These are phyloP conservation scores for Solanum neorickii DNA, from an alignment of 257 asterid genomes.

Conservation along the genomic window DNA sequence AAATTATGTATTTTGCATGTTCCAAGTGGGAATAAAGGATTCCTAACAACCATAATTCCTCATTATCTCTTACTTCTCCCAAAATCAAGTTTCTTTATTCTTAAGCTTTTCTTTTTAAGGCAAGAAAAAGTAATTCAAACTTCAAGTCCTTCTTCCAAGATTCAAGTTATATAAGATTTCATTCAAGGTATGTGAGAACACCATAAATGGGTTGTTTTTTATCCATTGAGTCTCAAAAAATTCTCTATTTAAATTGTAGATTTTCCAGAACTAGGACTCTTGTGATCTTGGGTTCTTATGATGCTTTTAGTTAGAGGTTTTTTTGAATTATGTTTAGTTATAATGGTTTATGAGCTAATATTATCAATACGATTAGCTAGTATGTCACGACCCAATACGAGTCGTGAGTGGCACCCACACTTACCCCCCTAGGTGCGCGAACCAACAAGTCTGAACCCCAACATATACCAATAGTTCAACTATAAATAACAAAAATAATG, in stretches of 20 bases:
- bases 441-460: too few species aligned
- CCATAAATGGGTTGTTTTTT: not conserved
- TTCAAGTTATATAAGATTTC: not conserved
- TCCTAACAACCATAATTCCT: not conserved
- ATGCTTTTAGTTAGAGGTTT: too few species aligned
- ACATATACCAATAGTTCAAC: too few species aligned
- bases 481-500: too few species aligned
- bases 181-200: not conserved
- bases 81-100: not conserved
- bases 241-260: not conserved
- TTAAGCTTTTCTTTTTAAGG: not conserved
- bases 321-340: too few species aligned
- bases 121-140: not conserved
- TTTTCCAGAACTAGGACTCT: not conserved
- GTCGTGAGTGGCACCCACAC: too few species aligned
- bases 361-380: too few species aligned
- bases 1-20: not conserved
- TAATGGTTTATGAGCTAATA: too few species aligned
- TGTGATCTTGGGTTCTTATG: not conserved
- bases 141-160: not conserved
- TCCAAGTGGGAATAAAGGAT: not conserved
- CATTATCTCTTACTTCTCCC: not conserved
- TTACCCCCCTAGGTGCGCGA: too few species aligned
- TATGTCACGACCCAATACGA: too few species aligned
- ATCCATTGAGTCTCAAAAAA: not conserved